Evolutionary conservation across 768 basidiomycete species (phyloP).

Genomic region (Tephrocybe sp.): DNA sequence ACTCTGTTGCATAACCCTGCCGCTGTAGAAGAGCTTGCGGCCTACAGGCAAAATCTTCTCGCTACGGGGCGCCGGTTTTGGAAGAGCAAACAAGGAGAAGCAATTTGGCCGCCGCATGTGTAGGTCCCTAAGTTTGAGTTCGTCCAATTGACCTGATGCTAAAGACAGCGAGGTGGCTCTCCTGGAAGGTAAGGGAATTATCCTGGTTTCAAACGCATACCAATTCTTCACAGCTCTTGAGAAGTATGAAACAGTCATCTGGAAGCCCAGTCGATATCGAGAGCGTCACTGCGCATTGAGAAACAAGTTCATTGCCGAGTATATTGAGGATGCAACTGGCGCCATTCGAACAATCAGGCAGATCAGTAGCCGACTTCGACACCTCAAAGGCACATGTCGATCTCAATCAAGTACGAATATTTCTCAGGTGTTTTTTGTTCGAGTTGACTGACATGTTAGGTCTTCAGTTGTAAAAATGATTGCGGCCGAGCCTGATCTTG

Average conservation of each 20-base stretch:
- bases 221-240: slow-evolving; percentile 37
- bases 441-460: neutral
- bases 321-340: slow-evolving; percentile 51
- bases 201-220: too few species aligned
- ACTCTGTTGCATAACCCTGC: slow-evolving; percentile 41
- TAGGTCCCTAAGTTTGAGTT: slow-evolving; percentile 10
- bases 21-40: slow-evolving; percentile 31
- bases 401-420: slow-evolving; percentile 18
- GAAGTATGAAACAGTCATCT: slow-evolving; percentile 48
- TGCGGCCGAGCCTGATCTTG: too few species aligned
- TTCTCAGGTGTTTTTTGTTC: neutral
- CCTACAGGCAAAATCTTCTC: slow-evolving; percentile 32
- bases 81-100: slow-evolving; percentile 48
- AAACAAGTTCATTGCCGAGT: slow-evolving; percentile 63
- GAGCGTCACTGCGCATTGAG: slow-evolving; percentile 57
- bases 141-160: neutral
- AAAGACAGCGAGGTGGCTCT: slow-evolving; percentile 44
- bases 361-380: slow-evolving; percentile 59
- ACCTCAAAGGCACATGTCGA: slow-evolving; percentile 52
- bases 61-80: slow-evolving; percentile 50
- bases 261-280: slow-evolving; percentile 46
- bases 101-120: slow-evolving; percentile 61
- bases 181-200: slow-evolving; percentile 53
- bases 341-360: slow-evolving; percentile 56
- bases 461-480: slow-evolving; percentile 35